Evolutionary conservation across 176 grass and related monocot genomes (phyloP).

Genomic region (Tillandsia leiboldiana): DNA sequence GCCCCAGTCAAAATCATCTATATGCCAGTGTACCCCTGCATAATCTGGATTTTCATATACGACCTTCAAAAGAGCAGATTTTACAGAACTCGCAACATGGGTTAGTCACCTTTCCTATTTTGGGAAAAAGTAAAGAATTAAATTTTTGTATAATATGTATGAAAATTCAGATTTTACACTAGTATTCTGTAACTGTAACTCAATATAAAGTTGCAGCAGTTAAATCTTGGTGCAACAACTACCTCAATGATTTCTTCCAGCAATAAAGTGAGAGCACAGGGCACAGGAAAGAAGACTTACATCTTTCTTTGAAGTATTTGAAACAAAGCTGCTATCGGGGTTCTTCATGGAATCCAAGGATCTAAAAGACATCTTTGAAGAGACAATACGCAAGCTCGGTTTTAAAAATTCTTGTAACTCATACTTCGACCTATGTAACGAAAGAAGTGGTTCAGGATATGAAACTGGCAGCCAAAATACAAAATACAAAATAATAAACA

Average conservation of each 20-base stretch:
- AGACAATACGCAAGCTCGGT: conserved; percentile 88
- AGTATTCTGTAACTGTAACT: too few species aligned
- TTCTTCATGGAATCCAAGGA: conserved; percentile 55
- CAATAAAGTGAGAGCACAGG: background rate
- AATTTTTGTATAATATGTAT: too few species aligned
- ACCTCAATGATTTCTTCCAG: conserved; percentile 19
- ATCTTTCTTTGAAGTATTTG: conserved; percentile 51
- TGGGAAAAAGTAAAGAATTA: too few species aligned
- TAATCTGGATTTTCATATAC: too few species aligned
- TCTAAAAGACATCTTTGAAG: conserved; percentile 66
- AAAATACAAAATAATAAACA: background rate
- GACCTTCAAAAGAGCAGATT: too few species aligned
- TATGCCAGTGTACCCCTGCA: too few species aligned
- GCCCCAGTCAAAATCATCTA: too few species aligned
- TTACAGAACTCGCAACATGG: too few species aligned
- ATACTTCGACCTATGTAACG: conserved; percentile 62
- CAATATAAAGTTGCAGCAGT: background rate
- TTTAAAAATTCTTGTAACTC: conserved; percentile 96
- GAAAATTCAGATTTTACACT: too few species aligned
- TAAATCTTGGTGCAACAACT: background rate
- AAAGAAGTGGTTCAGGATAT: background rate
- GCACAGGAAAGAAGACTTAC: conserved; percentile 9
- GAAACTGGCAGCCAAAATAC: background rate
- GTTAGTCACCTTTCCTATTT: too few species aligned
- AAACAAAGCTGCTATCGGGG: conserved; percentile 23